phyloP scores from a whole-genome alignment of 306 rosid species.

The Citrullus mucosospermus region DNA sequence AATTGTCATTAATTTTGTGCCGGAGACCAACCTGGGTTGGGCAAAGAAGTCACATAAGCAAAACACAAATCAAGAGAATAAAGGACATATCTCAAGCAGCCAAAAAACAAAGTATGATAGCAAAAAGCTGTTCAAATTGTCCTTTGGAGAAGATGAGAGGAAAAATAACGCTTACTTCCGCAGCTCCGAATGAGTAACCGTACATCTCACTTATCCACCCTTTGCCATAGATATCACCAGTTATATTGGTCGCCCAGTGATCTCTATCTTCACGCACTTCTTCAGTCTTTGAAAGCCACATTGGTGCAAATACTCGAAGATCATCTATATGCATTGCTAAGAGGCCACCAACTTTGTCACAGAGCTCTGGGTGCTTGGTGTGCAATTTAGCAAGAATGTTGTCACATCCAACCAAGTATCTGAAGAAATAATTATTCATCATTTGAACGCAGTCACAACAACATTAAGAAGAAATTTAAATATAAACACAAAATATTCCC shows the following conservation, averaged over 20 bases:
- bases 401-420: constrained; percentile 89
- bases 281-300: constrained; percentile 98
- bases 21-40: constrained; percentile 70
- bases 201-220: constrained; percentile 99
- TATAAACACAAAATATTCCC: neutral
- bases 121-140: neutral
- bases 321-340: constrained; percentile 88
- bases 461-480: constrained; percentile 7
- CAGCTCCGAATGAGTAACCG: constrained; percentile 97
- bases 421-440: constrained; percentile 16
- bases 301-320: constrained; percentile 78
- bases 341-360: constrained; percentile 99
- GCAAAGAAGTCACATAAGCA: constrained; percentile 10
- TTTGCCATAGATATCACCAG: constrained; percentile 79
- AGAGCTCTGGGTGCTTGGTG: constrained; percentile 77
- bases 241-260: constrained; percentile 85
- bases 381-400: constrained; percentile 77
- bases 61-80: neutral
- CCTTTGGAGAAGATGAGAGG: neutral
- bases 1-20: constrained; percentile 91
- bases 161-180: constrained; percentile 53
- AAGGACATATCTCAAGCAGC: neutral
- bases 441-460: neutral
- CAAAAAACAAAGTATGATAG: neutral
- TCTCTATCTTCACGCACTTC: constrained; percentile 89